Base-by-base conservation (phyloP, 306 rosid species). In the Acmispon strigosus region DNA sequence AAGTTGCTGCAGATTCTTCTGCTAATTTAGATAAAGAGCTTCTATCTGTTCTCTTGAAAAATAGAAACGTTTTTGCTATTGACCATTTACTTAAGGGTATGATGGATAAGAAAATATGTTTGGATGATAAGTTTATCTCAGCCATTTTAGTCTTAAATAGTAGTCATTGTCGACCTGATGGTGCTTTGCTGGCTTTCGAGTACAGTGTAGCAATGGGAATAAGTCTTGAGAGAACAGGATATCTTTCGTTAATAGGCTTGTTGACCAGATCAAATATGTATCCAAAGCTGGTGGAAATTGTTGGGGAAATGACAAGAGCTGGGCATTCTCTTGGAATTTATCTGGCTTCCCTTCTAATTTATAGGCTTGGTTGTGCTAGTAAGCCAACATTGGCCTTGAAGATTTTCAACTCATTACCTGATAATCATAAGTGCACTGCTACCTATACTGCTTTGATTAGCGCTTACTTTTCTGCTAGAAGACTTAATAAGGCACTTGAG, bases 361-460 rank as follows among this genome's bases (percentile, higher is more conserved):
- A 76, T 69, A 81, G 85, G 76, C 81, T 87, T 54, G 92, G 96
- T 54, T 76, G 74, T 39, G 90, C 92, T 68, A 82, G 84, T 74
- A 81, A 76, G 82, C 83, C 78, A n/a, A 41, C 61, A 42, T 84
- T 29, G 50, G 98, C 92, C 39, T 57, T 61, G 43, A 86, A 80
- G 69, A 51, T 92, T 60, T 89, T 89, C 76, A 77, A 78, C 78
- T 43, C 81, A 27, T 80, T 92, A 82, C 86, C 89, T n/a, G 81
- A 75, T 73, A 88, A 80, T 72, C 86, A 77, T 53, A 87, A 84
- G 83, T 84, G 92, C 76, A 74, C 81, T 36, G 84, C 92, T 66
- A 82, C 96, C 73, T 92, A 84, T 78, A 92, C 95, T 73, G 87
- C 96, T 81, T 74, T 92, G 78, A 84, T 87, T 15, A 83, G 85